Base-by-base conservation (phyloP, 768 basidiomycete species). In the Boletellus ananas region DNA sequence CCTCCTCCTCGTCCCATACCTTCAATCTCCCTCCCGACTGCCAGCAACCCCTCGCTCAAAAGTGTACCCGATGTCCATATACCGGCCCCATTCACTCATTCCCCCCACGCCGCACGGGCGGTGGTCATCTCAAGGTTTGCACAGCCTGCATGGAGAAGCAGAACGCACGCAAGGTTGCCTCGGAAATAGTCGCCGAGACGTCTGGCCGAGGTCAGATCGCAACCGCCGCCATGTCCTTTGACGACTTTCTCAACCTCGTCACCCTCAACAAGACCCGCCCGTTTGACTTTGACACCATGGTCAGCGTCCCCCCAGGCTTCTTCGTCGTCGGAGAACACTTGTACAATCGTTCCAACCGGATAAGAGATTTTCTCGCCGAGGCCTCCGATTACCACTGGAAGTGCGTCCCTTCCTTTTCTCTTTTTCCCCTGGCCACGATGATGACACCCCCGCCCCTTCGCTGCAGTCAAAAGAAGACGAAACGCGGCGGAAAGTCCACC, bases 301-400 rank as follows among this genome's bases (percentile, higher is more conserved):
- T 68, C 54, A 70, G 58, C 47, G 56, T 68, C 13, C 66, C 59
- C 0, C 58, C 62, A 0, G 68, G 68, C 10, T 60, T 68, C 36
- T 68, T 69, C 34, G 54, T 61, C 23, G 64, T 52, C 8, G 68
- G 66, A 3, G 66, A 68, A 56, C 68, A 70, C 37, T 25, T 70
- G 2, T 70, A 70, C 48, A 68, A 68, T 54, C 64, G 66, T 38
- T 70, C 68, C 0, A 68, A 70, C 52, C 62, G 64, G 56, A 62
- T 70, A 55, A 64, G 68, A 53, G 68, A 69, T 43, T 62, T 58
- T 52, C 40, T 68, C 4, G 68, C 66, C 1, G 67, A 69, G 42
- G 66, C 66, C 12, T 68, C 66, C 2, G 68, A 68, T 50, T 68
- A 70, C 43, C 66, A 70, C 33, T 68, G 68, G 66, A 68, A 68